Evolutionary conservation across 192 early-diverging fungal species (phyloP).

Genomic region (Rhizophagus clarus): DNA sequence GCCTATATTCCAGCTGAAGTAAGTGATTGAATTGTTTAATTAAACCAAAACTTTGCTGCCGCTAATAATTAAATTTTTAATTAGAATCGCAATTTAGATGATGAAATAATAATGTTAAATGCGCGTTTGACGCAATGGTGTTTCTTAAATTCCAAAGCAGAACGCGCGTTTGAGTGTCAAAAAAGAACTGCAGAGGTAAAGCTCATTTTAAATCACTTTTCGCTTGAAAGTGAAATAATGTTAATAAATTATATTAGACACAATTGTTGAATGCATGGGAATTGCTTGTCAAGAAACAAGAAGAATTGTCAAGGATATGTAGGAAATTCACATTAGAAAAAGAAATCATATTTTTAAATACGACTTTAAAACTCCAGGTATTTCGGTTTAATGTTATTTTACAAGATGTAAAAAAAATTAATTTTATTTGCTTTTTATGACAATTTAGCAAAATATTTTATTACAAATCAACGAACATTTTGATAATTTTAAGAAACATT

Average conservation of each 20-base stretch:
- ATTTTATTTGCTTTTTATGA: background rate
- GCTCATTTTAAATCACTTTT: background rate
- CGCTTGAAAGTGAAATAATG: background rate
- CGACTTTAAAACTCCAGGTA: conserved; percentile 3
- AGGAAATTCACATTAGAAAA: conserved; percentile 13
- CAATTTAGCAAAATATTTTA: conserved; percentile 4
- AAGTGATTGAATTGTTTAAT: no score
- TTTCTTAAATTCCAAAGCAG: conserved; percentile 22
- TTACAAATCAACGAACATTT: conserved; percentile 10
- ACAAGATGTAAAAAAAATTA: background rate
- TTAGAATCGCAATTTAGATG: conserved; percentile 14
- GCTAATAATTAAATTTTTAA: background rate
- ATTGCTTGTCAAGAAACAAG: conserved; percentile 12
- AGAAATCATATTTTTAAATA: conserved; percentile 14
- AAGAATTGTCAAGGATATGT: background rate
- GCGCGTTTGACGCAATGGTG: conserved; percentile 28
- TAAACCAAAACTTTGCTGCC: background rate
- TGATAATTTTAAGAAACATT: conserved; percentile 17
- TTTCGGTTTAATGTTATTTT: no score
- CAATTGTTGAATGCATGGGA: conserved; percentile 26
- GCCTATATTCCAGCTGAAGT: background rate
- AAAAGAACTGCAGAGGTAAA: conserved; percentile 18
- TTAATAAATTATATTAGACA: background rate
- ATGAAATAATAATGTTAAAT: conserved; percentile 29
- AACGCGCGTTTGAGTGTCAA: conserved; percentile 17